phyloP scores from a whole-genome alignment of 164 flowering plant genomes.

The Platanus orientalis region DNA sequence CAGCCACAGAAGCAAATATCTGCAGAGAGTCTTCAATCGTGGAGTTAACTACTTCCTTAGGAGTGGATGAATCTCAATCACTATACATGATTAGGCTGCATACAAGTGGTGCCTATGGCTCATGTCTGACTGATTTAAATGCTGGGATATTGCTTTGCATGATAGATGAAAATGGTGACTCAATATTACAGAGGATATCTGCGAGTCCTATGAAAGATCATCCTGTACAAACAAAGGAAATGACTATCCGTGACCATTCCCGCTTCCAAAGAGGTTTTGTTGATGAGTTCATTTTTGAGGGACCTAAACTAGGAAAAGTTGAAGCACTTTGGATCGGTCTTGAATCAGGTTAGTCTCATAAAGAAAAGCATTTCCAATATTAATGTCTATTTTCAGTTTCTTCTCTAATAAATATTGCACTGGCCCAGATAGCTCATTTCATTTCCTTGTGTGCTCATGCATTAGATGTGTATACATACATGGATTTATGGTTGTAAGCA shows the following conservation, averaged over 20 bases:
- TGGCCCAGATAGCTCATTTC: neutral
- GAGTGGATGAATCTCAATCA: slow-evolving; percentile 26
- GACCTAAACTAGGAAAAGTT: slow-evolving; percentile 56
- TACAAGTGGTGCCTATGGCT: slow-evolving; percentile 64
- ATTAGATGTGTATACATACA: neutral
- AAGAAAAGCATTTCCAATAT: neutral
- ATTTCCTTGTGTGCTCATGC: too few relatives aligned
- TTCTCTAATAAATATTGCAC: neutral
- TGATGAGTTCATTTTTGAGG: slow-evolving; percentile 63
- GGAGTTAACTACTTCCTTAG: slow-evolving; percentile 17
- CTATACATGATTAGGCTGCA: slow-evolving; percentile 43
- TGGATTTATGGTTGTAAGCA: neutral
- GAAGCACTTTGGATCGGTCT: slow-evolving; percentile 74
- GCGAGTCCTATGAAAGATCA: slow-evolving; percentile 18
- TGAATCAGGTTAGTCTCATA: slow-evolving; percentile 62
- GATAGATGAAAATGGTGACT: slow-evolving; percentile 65
- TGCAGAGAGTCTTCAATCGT: slow-evolving; percentile 25
- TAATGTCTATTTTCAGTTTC: neutral
- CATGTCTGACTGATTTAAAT: slow-evolving; percentile 49
- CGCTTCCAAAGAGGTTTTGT: slow-evolving; percentile 67
- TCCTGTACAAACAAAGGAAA: slow-evolving; percentile 16
- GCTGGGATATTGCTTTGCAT: slow-evolving; percentile 69
- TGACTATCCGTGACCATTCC: slow-evolving; percentile 19
- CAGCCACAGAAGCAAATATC: slow-evolving; percentile 46
- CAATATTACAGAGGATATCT: slow-evolving; percentile 68